Evolutionary conservation across 2,329 filamentous ascomycete genomes (phyloP).

Genomic region (Penicillium sp.): DNA sequence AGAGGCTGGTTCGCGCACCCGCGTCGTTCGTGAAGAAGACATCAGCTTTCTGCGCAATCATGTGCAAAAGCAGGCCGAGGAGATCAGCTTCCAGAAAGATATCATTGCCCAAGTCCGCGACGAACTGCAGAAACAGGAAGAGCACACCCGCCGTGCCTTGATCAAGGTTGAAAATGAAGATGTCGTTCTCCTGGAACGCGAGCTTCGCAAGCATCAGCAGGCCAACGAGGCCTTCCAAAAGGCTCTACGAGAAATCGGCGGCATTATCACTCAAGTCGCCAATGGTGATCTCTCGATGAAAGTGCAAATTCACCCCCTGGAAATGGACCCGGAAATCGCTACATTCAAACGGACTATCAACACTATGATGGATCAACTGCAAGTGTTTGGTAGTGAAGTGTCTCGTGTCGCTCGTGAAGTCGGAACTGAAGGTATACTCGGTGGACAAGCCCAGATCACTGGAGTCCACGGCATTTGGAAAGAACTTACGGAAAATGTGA

Average conservation of each 20-base stretch:
- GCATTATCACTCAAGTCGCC: constrained; percentile 93
- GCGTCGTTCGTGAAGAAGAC: constrained; percentile 65
- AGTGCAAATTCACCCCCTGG: constrained; percentile 87
- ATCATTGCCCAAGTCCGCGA: constrained; percentile 80
- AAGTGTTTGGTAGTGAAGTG: constrained; percentile 94
- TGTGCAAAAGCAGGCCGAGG: constrained; percentile 86
- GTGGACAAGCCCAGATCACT: constrained; percentile 87
- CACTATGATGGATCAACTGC: constrained; percentile 97
- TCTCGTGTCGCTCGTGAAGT: constrained; percentile 91
- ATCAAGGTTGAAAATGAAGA: constrained; percentile 79
- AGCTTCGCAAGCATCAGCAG: constrained; percentile 94
- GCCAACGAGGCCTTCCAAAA: constrained; percentile 99
- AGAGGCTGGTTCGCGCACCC: constrained; percentile 48
- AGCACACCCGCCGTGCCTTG: constrained; percentile 74
- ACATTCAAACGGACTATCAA: constrained; percentile 98
- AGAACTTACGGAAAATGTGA: constrained; percentile 85
- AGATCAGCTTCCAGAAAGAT: constrained; percentile 79
- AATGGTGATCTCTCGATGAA: constrained; percentile 95
- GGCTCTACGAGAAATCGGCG: constrained; percentile 89
- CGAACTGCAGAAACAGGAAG: constrained; percentile 78
- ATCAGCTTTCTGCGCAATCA: constrained; percentile 81
- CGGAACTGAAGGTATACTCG: constrained; percentile 88
- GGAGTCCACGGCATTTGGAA: constrained; percentile 97
- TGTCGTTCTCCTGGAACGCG: constrained; percentile 81
- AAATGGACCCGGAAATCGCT: constrained; percentile 97